Evolutionary conservation across 192 early-diverging fungal genomes (phyloP), one percentile per base, ranked within the genome.

Genomic region (Diversispora epigaea): DNA sequence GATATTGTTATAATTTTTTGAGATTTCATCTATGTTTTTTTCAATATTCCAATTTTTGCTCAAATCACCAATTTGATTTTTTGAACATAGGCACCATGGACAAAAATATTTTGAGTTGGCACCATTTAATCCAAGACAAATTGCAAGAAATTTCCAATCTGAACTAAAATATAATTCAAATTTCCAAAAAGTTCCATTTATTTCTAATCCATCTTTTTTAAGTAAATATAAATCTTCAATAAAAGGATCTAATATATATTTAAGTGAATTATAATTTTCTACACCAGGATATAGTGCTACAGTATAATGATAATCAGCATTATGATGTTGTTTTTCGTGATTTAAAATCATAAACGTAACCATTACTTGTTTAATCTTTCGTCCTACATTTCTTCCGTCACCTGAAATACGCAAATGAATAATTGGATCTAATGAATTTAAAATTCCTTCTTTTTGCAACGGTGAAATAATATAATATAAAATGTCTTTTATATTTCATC

Each of bases 261-360:
- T 7, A n/a, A 64, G 3, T n/a, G 41, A 17, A 44, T 64, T 19
- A n/a, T 64, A 64, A 3, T 64, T 44, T 4, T 64, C 62, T n/a
- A 4, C n/a, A 4, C 43, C 62, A 25, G 41, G 62, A 45, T 64
- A 64, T 45, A 64, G 44, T 45, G 40, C 62, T 3, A 17, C 25
- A 44, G 41, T 64, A 64, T 66, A 66, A 66, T 66, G 43, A 45
- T 66, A 66, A 47, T 66, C 43, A 32, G 63, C 41, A 66, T 66
- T n/a, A 0, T 66, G 43, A 21, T 45, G 4, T 21, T n/a, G 6
- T 21, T 22, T 21, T 9, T 45, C 7, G 45, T 66, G 15, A n/a
- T 66, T 45, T 66, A 66, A 64, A 45, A 66, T 66, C 43, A 45
- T 45, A 22, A 66, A 66, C 9, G 44, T 66, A 6, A 66, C n/a